phyloP scores from a whole-genome alignment of 495 filamentous ascomycete genomes.

The Terfezia boudieri region DNA sequence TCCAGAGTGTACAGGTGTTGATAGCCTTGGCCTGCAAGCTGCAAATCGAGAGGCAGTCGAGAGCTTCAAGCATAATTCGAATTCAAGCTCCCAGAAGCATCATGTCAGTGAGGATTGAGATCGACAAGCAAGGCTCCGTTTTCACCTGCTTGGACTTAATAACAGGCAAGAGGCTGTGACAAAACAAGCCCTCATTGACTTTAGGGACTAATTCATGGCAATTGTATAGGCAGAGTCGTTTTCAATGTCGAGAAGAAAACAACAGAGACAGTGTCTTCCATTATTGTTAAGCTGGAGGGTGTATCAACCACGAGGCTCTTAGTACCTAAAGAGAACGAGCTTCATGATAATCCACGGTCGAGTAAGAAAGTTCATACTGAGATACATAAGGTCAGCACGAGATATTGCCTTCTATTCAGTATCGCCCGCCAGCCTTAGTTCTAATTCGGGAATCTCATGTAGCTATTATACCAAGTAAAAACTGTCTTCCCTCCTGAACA shows the following conservation, averaged over 20 bases:
- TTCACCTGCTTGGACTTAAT: slow-evolving; percentile 83
- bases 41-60: too few species aligned
- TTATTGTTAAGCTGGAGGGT: slow-evolving; percentile 87
- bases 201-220: neutral
- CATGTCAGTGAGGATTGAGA: slow-evolving; percentile 59
- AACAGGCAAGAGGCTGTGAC: slow-evolving; percentile 25
- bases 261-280: slow-evolving; percentile 45
- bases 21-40: neutral
- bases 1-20: neutral
- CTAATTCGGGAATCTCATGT: too few species aligned
- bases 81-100: slow-evolving; percentile 2
- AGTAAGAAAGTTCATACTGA: slow-evolving; percentile 40
- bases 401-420: neutral
- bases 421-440: too few species aligned
- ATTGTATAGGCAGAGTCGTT: slow-evolving; percentile 30
- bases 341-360: slow-evolving; percentile 21
- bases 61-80: too few species aligned
- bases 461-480: slow-evolving; percentile 34
- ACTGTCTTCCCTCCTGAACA: slow-evolving; percentile 40
- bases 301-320: slow-evolving; percentile 21
- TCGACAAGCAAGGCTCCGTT: slow-evolving; percentile 50
- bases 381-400: slow-evolving; percentile 46
- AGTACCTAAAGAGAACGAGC: slow-evolving; percentile 13
- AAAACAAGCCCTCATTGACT: neutral
- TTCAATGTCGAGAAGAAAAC: slow-evolving; percentile 31